Evolutionary conservation across 805 yeast genomes (phyloP), one percentile per base, ranked within the genome.

Genomic region (Candida broadrunensis): DNA sequence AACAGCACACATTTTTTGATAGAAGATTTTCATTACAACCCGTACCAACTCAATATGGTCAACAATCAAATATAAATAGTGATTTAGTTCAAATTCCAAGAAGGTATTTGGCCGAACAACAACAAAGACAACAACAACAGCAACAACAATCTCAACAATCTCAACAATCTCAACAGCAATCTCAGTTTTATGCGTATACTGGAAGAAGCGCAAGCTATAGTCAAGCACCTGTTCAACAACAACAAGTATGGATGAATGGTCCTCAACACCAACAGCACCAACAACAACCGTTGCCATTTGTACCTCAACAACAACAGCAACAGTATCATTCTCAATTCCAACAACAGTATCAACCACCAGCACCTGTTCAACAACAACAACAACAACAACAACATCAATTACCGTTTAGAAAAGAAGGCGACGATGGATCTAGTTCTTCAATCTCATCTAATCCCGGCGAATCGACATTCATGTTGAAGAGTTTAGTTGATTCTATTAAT

Each of bases 401-500:
- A 16, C 30, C 33, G 15, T 29, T 21, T 12, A 25, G 19, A 4
- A 20, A 24, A 11, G 38, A 29, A 14, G 38, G 23, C 2, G 26
- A 32, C 12, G 37, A 23, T 34, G 29, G 24, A 4, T 36, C 40
- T 7, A 42, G 31, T 20, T 41, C 42, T 26, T 21, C 18, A n/a
- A 16, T 36, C 29, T 35, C 25, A n/a, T 19, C 15, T 7, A 33
- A 25, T 31, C 15, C 40, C 6, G 43, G 39, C 4, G 58, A 48
- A 24, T 54, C 60, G 38, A 5, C 32, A 5, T 60, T 63, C 42
- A 69, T 69, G 39, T 53, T 67, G 48, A 61, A 67, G 47, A 62
- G 70, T 14, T 60, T 69, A 44, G 73, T 68, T 35, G 73, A 69
- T 43, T 67, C 70, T 19, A 63, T 69, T 32, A 63, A 67, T 49